Conservation (phyloP, 2,329 filamentous ascomycete species). For the Amylocarpus encephaloides region DNA sequence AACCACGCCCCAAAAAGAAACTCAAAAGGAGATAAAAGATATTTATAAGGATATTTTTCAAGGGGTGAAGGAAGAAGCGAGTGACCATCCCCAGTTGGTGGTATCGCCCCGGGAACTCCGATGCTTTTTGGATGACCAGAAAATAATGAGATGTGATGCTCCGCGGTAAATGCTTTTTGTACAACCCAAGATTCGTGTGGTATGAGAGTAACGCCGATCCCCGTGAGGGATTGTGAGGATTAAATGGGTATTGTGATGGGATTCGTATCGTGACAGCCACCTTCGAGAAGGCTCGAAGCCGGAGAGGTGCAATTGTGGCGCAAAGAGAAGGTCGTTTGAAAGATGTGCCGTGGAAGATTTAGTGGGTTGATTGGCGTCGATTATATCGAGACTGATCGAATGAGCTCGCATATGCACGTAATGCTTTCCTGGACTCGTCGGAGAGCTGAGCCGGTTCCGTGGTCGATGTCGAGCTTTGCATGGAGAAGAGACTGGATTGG, state of each 20-base stretch:
- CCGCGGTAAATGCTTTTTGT: constrained; percentile 27
- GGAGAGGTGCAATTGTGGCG: constrained; percentile 12
- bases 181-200: constrained; percentile 21
- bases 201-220: constrained; percentile 26
- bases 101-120: not conserved
- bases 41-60: not conserved
- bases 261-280: constrained; percentile 23
- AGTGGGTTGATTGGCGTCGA: constrained; percentile 30
- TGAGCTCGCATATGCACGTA: constrained; percentile 78
- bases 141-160: constrained; percentile 23
- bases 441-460: constrained; percentile 56
- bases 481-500: constrained; percentile 76
- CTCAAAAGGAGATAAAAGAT: too few species aligned
- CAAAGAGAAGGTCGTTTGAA: constrained; percentile 7
- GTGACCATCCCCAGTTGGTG: not conserved
- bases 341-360: constrained; percentile 9
- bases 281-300: constrained; percentile 23
- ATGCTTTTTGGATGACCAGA: constrained; percentile 20
- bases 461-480: constrained; percentile 51
- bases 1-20: not conserved
- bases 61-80: not conserved
- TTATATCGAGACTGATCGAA: constrained; percentile 61
- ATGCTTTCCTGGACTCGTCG: constrained; percentile 69
- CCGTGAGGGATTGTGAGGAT: constrained; percentile 19
- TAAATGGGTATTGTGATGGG: constrained; percentile 21